Conservation (phyloP, 805 yeast species). For the Nakazawaea anatomiae region DNA sequence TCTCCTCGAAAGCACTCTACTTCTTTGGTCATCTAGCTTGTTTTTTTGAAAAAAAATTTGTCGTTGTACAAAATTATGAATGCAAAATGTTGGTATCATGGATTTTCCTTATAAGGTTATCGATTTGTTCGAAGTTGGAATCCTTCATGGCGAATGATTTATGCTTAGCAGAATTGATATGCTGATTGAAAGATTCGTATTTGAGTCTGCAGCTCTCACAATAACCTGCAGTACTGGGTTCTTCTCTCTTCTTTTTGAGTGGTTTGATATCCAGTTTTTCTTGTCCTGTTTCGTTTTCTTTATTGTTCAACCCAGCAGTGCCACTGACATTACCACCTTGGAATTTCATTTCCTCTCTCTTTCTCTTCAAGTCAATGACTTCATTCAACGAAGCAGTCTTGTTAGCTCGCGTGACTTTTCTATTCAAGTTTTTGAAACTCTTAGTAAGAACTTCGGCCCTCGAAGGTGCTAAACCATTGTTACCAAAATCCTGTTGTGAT, state of each 20-base stretch:
- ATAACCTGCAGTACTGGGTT: slow-evolving; percentile 54
- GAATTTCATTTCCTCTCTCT: slow-evolving; percentile 22
- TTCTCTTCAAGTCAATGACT: slow-evolving; percentile 34
- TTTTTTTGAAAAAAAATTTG: neutral
- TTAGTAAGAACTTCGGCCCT: slow-evolving; percentile 51
- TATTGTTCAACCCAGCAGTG: neutral
- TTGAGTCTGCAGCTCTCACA: slow-evolving; percentile 91
- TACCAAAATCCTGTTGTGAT: slow-evolving; percentile 15
- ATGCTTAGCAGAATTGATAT: slow-evolving; percentile 64
- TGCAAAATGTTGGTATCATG: slow-evolving; percentile 15
- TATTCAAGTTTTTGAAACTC: slow-evolving; percentile 40
- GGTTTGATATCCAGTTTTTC: slow-evolving; percentile 12
- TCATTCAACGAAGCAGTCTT: slow-evolving; percentile 24
- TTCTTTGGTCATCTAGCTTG: neutral
- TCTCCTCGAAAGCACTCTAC: neutral
- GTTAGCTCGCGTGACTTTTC: slow-evolving; percentile 26
- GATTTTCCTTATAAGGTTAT: slow-evolving; percentile 54
- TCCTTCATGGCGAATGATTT: slow-evolving; percentile 70
- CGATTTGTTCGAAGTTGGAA: slow-evolving; percentile 71
- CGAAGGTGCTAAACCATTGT: slow-evolving; percentile 59
- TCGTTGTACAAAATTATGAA: neutral
- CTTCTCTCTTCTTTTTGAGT: slow-evolving; percentile 16
- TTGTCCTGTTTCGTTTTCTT: slow-evolving; percentile 8
- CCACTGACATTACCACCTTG: neutral
- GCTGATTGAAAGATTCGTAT: slow-evolving; percentile 76